phyloP scores from a whole-genome alignment of 768 basidiomycete species.

The Suillus tomentosus region DNA sequence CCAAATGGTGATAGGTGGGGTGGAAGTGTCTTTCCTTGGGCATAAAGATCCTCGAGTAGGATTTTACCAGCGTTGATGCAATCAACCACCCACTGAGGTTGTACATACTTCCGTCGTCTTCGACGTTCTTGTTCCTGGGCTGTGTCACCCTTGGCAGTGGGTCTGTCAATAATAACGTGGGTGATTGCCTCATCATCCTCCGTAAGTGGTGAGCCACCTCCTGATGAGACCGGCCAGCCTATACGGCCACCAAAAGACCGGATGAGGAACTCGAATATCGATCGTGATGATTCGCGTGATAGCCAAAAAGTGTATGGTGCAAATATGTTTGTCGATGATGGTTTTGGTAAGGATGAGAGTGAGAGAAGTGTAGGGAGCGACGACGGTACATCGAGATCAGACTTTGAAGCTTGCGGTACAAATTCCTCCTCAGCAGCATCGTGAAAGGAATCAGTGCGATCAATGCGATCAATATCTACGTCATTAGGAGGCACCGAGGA shows the following conservation, averaged over 20 bases:
- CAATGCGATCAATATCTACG: constrained; percentile 40
- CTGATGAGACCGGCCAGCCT: constrained; percentile 85
- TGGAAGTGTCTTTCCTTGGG: constrained; percentile 83
- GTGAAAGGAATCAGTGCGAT: constrained; percentile 31
- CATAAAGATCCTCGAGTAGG: constrained; percentile 82
- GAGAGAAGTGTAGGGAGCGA: constrained; percentile 71
- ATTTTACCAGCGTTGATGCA: constrained; percentile 88
- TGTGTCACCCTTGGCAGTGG: constrained; percentile 56
- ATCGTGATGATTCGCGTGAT: constrained; percentile 88
- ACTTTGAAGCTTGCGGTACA: constrained; percentile 56
- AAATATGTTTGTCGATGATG: constrained; percentile 67
- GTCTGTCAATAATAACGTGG: constrained; percentile 94
- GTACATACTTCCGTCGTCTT: constrained; percentile 80
- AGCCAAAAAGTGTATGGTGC: constrained; percentile 88
- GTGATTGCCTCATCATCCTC: constrained; percentile 86
- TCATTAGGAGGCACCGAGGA: constrained; percentile 34
- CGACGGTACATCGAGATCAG: constrained; percentile 44
- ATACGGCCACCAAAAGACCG: constrained; percentile 90
- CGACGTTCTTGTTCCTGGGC: constrained; percentile 61
- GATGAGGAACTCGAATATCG: constrained; percentile 92
- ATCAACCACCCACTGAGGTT: constrained; percentile 98
- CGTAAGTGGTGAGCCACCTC: constrained; percentile 76
- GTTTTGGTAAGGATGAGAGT: constrained; percentile 59
- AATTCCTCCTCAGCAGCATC: constrained; percentile 62
- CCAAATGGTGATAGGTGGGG: constrained; percentile 97